Evolutionary conservation across 2,329 filamentous ascomycete genomes (phyloP), one percentile per base, ranked within the genome.

Genomic region (Thermothelomyces thermophilus): DNA sequence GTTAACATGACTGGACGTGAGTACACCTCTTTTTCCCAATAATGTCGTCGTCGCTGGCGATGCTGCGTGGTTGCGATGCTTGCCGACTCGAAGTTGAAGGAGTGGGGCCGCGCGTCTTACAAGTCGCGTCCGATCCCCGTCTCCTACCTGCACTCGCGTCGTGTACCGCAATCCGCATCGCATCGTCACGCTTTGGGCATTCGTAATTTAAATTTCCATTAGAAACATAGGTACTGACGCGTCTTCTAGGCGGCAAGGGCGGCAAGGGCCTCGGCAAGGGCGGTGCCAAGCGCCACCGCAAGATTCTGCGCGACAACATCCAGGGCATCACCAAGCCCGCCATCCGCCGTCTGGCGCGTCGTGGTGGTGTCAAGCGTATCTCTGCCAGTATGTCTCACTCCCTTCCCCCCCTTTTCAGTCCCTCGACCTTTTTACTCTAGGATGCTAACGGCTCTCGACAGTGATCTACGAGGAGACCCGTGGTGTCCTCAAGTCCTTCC

Each of bases 351-450:
- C 90, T 96, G 71, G 90, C 90, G 60, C 90, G 90, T 77, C 90
- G 90, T 93, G 90, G 90, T 74, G 90, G 90, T 90, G 90, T 96
- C 82, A 96, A 96, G 88, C 90, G 90, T 95, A 96, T 96, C 68
- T 95, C 90, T 66, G 90, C 90, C 71, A 94, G 84, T 87, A 82
- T 71, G 79, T 77, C n/a, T n/a, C 51, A 9, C 37, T 2, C 2
- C 33, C 10, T 31, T 3, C 39, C 8, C 28, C 43, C 22, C 24
- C n/a, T 7, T 20, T 5, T 35, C 33, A 14, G 9, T 2, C 30
- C 14, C 30, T 10, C 9, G 14, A 31, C 30, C n/a, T 14, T 28
- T 9, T 41, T 7, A 1, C n/a, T 19, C 11, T 16, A 1, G 11
- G 26, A 30, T 16, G 17, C 55, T 56, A 35, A 57, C 48, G 10